Conservation (phyloP, 306 rosid genomes). For the Quercus dentata region DNA sequence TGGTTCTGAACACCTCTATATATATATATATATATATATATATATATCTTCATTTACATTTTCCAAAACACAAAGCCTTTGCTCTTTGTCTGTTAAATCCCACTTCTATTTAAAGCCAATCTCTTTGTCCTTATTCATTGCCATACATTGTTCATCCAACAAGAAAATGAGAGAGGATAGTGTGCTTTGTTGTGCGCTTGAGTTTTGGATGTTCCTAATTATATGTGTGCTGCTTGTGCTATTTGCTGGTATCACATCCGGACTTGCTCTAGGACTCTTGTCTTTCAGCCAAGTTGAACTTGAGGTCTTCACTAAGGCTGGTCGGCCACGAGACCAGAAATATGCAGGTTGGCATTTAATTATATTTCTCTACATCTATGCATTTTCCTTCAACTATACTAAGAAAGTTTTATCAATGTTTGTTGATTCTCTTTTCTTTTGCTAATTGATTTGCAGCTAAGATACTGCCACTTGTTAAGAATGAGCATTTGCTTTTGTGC, state of each 20-base stretch:
- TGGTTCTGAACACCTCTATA: slow-evolving; percentile 12
- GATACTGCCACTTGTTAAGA: slow-evolving; percentile 71
- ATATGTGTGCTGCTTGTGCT: slow-evolving; percentile 38
- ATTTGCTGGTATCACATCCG: slow-evolving; percentile 65
- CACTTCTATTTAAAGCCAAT: slow-evolving; percentile 6
- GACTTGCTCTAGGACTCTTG: slow-evolving; percentile 71
- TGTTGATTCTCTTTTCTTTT: neutral
- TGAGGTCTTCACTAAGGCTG: slow-evolving; percentile 65
- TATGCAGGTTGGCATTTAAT: slow-evolving; percentile 47
- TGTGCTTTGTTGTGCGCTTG: slow-evolving; percentile 37
- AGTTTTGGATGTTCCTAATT: slow-evolving; percentile 51
- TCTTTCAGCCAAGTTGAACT: slow-evolving; percentile 72
- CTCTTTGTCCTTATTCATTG: neutral
- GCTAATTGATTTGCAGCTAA: slow-evolving; percentile 45
- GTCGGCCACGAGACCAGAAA: slow-evolving; percentile 52
- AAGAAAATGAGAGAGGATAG: slow-evolving; percentile 34
- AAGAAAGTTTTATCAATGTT: neutral
- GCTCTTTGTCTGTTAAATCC: neutral
- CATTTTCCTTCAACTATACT: neutral
- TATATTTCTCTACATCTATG: neutral
- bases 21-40: neutral
- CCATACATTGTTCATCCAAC: neutral
- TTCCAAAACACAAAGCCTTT: neutral
- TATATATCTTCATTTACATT: neutral
- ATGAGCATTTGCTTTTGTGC: slow-evolving; percentile 73